A percentile compares a stretch with the other conserved stretches of the same genome.
Conservation (phyloP, 2,329 filamentous ascomycete species). For the Trichophyton rubrum region DNA sequence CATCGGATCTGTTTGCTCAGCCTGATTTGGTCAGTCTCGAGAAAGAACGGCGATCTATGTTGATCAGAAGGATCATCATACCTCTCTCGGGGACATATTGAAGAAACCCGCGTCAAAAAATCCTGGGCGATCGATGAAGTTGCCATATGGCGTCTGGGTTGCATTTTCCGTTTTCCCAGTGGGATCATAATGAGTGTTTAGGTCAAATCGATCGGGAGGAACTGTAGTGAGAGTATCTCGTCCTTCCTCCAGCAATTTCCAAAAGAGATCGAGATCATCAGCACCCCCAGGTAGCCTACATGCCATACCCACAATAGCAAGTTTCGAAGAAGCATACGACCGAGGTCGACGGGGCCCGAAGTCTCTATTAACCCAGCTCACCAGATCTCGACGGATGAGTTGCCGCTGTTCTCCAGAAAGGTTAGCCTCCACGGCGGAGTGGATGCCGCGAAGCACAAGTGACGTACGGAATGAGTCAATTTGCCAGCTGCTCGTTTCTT, state of each 20-base stretch:
- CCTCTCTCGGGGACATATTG: constrained; percentile 68
- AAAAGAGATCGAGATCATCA: constrained; percentile 22
- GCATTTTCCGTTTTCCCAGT: constrained; percentile 13
- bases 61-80: neutral
- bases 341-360: neutral
- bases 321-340: neutral
- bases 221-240: constrained; percentile 21
- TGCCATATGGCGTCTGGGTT: constrained; percentile 15
- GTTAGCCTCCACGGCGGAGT: neutral
- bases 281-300: constrained; percentile 9
- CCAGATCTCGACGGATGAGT: neutral
- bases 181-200: constrained; percentile 15
- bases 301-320: constrained; percentile 10
- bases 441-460: constrained; percentile 17
- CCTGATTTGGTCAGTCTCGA: neutral
- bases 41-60: neutral
- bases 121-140: constrained; percentile 47
- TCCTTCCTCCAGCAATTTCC: constrained; percentile 20
- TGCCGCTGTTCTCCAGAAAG: neutral
- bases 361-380: neutral
- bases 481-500: constrained; percentile 9
- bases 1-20: constrained; percentile 60
- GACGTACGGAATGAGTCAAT: constrained; percentile 21
- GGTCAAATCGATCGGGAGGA: constrained; percentile 25
- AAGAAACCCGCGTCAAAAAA: constrained; percentile 66